phyloP scores from a whole-genome alignment of 495 filamentous ascomycete genomes.

The Tetracladium setigerum region DNA sequence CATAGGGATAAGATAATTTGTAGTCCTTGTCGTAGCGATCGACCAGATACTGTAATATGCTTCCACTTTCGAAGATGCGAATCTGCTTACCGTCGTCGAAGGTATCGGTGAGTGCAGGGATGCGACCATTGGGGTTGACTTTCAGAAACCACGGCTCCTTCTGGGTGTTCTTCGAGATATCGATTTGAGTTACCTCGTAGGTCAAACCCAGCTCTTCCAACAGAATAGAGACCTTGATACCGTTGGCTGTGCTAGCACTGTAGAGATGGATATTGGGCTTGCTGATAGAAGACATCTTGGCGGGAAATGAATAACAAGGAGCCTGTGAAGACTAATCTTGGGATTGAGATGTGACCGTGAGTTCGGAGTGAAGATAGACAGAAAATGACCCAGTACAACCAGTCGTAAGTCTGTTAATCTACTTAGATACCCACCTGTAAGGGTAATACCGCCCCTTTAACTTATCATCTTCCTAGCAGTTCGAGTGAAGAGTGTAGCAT shows the following conservation, averaged over 20 bases:
- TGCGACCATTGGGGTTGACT: constrained; percentile 93
- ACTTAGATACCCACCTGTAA: too few relatives aligned
- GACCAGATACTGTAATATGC: constrained; percentile 82
- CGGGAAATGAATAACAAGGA: too few relatives aligned
- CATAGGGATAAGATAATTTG: constrained; percentile 75
- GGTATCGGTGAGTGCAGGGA: constrained; percentile 82
- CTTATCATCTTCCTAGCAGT: too few relatives aligned
- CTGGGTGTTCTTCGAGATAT: constrained; percentile 64
- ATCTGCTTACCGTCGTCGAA: constrained; percentile 65
- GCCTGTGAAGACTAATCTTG: too few relatives aligned
- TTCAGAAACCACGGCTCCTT: constrained; percentile 79
- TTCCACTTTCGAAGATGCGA: constrained; percentile 73
- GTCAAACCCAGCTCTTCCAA: constrained; percentile 78
- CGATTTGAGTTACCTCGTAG: constrained; percentile 62
- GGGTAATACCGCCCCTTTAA: too few relatives aligned
- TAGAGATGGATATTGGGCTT: constrained; percentile 23
- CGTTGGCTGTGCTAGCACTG: constrained; percentile 60
- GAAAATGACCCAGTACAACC: too few relatives aligned
- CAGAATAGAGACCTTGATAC: constrained; percentile 77
- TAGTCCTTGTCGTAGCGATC: constrained; percentile 74
- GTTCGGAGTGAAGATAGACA: too few relatives aligned
- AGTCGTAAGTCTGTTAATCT: too few relatives aligned
- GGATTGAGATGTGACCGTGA: too few relatives aligned
- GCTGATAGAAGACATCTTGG: too few relatives aligned
- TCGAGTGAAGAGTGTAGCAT: too few relatives aligned